Evolutionary conservation across 495 filamentous ascomycete genomes (phyloP), one percentile per base, ranked within the genome.

Genomic region (Tuber aestivum): DNA sequence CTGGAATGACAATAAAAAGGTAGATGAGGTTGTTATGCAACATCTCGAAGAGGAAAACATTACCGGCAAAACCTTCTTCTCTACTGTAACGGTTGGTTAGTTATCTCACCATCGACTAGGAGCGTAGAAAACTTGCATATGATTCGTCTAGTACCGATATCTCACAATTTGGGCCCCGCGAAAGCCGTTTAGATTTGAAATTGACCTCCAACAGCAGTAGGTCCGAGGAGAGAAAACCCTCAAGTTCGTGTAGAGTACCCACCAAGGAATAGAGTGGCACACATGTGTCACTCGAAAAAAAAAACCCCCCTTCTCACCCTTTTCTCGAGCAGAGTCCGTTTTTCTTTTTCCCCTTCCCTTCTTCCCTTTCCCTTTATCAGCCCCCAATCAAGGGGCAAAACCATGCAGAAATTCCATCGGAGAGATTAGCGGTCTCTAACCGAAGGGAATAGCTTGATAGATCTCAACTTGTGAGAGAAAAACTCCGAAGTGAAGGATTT

Each of bases 11-110:
- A 65, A 65, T 65, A 65, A 65, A 65, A 65, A 18, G 56, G 27
- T 32, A 65, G 56, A 65, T 65, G 56, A 65, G 56, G 56, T 65
- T 65, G 56, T 65, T 65, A 65, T 65, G 56, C 56, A 65, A 65
- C 27, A 65, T 65, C 56, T 65, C 56, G 56, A 65, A 65, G 56
- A 32, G 56, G 56, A 65, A 65, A 65, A 65, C 56, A 65, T 14
- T 65, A 10, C n/a, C 56, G 56, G 56, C 18, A 65, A 65, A 65
- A 65, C 56, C 27, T 65, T 32, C 56, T 65, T 65, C 56, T 27
- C 56, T 27, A 32, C n/a, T 65, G n/a, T 16, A 65, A 4, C n/a
- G 56, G 56, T 65, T 65, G 56, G 56, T 65, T 32, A 65, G 56
- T 65, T 65, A 65, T 65, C 32, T 65, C 27, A 65, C n/a, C 56